Evolutionary conservation across 2,329 filamentous ascomycete species (phyloP).

Genomic region (Fusarium palustre): DNA sequence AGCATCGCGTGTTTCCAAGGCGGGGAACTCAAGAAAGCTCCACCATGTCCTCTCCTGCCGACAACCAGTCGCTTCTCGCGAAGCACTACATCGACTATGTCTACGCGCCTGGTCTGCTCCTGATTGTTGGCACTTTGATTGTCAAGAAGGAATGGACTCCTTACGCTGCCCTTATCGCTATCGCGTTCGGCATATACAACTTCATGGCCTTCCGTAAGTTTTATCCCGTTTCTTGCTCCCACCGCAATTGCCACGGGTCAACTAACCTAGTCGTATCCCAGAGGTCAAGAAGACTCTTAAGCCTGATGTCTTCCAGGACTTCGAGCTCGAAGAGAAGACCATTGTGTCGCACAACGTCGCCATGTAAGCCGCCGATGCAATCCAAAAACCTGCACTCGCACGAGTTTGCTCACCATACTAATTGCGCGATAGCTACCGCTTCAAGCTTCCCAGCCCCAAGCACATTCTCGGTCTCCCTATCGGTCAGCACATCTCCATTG

Average conservation of each 20-base stretch:
- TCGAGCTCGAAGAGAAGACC: slow-evolving; percentile 93
- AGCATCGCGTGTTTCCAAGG: slow-evolving; percentile 21
- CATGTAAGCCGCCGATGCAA: slow-evolving; percentile 70
- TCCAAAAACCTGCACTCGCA: not conserved
- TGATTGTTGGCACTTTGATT: slow-evolving; percentile 80
- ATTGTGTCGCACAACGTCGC: slow-evolving; percentile 97
- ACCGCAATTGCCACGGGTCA: not conserved
- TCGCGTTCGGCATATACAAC: slow-evolving; percentile 76
- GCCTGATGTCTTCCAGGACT: slow-evolving; percentile 88
- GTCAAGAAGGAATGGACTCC: slow-evolving; percentile 82
- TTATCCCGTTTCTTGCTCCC: not conserved
- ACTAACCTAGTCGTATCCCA: slow-evolving; percentile 51
- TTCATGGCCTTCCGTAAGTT: slow-evolving; percentile 76
- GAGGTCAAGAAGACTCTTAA: slow-evolving; percentile 86
- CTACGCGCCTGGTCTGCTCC: slow-evolving; percentile 83
- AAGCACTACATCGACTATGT: slow-evolving; percentile 80
- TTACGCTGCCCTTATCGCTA: slow-evolving; percentile 75
- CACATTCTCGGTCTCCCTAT: slow-evolving; percentile 95
- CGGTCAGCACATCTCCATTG: slow-evolving; percentile 98
- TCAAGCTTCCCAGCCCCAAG: slow-evolving; percentile 80
- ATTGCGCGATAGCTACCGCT: slow-evolving; percentile 78
- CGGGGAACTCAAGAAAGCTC: slow-evolving; percentile 37
- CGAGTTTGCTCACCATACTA: slow-evolving; percentile 7
- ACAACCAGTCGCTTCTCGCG: slow-evolving; percentile 56
- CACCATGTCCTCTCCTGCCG: slow-evolving; percentile 44